Conservation (phyloP, 1,284 basidiomycete species). For the Cryptococcus hybrid region DNA sequence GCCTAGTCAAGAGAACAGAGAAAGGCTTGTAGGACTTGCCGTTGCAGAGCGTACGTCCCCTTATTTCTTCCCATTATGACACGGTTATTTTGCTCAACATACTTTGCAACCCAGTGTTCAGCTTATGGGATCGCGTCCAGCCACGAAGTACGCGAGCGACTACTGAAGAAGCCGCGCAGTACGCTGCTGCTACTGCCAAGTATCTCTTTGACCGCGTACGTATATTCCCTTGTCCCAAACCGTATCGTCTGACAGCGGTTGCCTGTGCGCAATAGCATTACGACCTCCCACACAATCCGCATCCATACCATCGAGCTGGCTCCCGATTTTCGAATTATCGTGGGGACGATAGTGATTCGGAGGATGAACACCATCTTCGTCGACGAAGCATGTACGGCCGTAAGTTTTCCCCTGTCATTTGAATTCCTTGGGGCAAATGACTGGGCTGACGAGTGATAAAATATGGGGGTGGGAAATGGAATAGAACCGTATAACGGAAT, state of each 20-base stretch:
- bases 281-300: constrained; percentile 19
- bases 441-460: background rate
- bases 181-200: constrained; percentile 45
- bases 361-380: constrained; percentile 17
- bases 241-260: background rate
- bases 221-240: background rate
- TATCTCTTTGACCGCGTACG: constrained; percentile 42
- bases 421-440: background rate
- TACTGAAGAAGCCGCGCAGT: constrained; percentile 37
- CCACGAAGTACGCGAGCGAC: constrained; percentile 28
- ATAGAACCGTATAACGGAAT: no score
- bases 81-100: background rate
- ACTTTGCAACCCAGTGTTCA: constrained; percentile 25
- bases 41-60: constrained; percentile 39
- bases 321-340: no score
- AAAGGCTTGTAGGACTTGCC: constrained; percentile 39
- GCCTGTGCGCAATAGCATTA: constrained; percentile 32
- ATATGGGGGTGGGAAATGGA: no score
- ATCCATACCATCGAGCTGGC: constrained; percentile 6
- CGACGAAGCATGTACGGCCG: constrained; percentile 17
- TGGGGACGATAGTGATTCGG: constrained; percentile 16
- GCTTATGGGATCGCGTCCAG: constrained; percentile 36
- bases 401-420: constrained; percentile 7
- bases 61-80: background rate
- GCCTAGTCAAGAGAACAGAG: constrained; percentile 33